Evolutionary conservation across 176 grass and related monocot species (phyloP), one percentile per base, ranked within the genome.

Genomic region (Dendrocalamus sinicus): DNA sequence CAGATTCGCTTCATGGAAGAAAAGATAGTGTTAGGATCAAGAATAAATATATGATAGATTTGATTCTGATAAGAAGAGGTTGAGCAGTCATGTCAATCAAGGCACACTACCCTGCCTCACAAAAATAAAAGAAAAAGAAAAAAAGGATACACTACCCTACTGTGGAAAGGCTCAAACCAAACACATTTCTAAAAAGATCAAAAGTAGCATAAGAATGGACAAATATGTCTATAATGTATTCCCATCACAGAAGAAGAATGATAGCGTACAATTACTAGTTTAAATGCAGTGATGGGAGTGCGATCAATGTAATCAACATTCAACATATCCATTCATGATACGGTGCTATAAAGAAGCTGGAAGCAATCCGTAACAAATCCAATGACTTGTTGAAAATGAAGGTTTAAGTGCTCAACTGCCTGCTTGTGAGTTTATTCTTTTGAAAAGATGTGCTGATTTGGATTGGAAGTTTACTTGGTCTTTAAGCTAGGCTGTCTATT

Each of bases 1-100:
- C 79, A 12, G 79, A 90, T 78, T 90, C 89, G 32, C 84, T 90
- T 66, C 59, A 32, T 12, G 52, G 13, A 62, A 72, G 47, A 88
- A 55, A 62, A 39, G 0, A n/a, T 66, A 30, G 20, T 52, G 41
- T 85, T 37, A 85, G 52, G 41, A 70, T 50, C 23, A 75, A 78
- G 7, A 65, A 65, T 30, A 9, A 14, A n/a, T 19, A 41, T 37
- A 46, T 41, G 72, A 12, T 20, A 75, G 26, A 19, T 16, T 72
- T 70, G 20, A 28, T 6, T 71, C 28, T 48, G 1, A 28, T 14
- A 67, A 14, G 22, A 32, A 81, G 28, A 32, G 70, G 77, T 37
- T 84, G 17, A 44, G 43, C 20, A n/a, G 26, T 2, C 32, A 72
- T 23, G 5, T 3, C 22, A 85, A 19, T 66, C 54, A 66, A 50